Evolutionary conservation across 345 rosid genomes (phyloP).

Genomic region (Cochlearia excelsa): DNA sequence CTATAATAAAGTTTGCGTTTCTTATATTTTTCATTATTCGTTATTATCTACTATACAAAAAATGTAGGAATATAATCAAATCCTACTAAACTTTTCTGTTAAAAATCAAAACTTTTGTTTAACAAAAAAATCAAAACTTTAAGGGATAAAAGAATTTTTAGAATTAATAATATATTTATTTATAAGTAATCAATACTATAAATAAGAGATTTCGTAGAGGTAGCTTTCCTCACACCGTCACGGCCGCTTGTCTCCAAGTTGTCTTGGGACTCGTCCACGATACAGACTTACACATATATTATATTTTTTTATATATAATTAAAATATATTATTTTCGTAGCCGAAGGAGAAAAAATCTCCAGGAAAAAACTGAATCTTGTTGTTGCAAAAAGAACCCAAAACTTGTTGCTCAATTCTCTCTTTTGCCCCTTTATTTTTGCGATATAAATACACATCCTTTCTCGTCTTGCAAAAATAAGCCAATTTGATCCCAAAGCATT

Average conservation of each 20-base stretch:
- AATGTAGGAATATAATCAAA: too few species aligned
- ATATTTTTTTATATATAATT: background rate
- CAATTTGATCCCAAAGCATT: conserved; percentile 32
- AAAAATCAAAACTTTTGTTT: too few species aligned
- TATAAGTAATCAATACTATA: too few species aligned
- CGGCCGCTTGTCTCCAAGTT: conserved; percentile 40
- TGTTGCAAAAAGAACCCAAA: conserved; percentile 22
- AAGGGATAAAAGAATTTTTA: too few species aligned
- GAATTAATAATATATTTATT: background rate
- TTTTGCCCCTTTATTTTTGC: background rate
- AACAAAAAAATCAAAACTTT: too few species aligned
- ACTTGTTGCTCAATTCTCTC: conserved; percentile 27
- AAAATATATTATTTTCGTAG: conserved; percentile 15
- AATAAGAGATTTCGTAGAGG: conserved; percentile 19
- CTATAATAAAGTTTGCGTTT: too few species aligned
- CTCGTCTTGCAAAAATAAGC: background rate
- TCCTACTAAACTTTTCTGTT: too few species aligned
- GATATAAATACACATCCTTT: conserved; percentile 24
- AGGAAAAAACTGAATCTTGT: conserved; percentile 24
- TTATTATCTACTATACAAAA: too few species aligned
- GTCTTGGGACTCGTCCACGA: conserved; percentile 37
- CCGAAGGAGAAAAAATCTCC: conserved; percentile 12
- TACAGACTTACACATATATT: background rate
- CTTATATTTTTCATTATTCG: too few species aligned
- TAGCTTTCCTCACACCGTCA: conserved; percentile 34